Conservation (phyloP, 1,139 yeast species). For the Debaryomyces psychrophilus region DNA sequence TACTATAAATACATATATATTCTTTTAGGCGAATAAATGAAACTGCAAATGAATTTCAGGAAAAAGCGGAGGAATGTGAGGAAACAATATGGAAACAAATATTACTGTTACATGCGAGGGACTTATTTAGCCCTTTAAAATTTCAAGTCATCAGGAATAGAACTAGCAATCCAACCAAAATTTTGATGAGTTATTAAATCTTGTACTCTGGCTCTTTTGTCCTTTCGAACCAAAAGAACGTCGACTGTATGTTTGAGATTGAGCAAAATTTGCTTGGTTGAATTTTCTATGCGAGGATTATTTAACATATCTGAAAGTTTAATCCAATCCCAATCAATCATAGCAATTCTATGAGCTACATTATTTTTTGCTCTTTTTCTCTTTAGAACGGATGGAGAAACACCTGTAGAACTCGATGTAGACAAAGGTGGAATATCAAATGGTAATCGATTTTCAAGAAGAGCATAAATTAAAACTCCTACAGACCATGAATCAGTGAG, state of each 20-base stretch:
- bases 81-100: not conserved
- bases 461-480: slow-evolving; percentile 84
- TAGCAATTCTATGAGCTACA: slow-evolving; percentile 87
- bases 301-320: slow-evolving; percentile 25
- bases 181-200: slow-evolving; percentile 19
- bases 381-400: slow-evolving; percentile 50
- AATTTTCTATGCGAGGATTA: slow-evolving; percentile 19
- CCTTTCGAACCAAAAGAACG: slow-evolving; percentile 42
- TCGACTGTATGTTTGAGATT: slow-evolving; percentile 38
- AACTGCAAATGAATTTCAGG: not conserved
- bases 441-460: slow-evolving; percentile 84
- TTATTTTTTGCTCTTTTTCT: slow-evolving; percentile 58
- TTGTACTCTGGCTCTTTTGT: slow-evolving; percentile 27
- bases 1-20: not conserved
- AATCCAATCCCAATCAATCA: slow-evolving; percentile 91
- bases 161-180: slow-evolving; percentile 26
- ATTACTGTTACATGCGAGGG: not conserved
- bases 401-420: slow-evolving; percentile 28
- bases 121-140: not conserved
- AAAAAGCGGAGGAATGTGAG: not conserved
- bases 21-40: not conserved
- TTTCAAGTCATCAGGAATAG: slow-evolving; percentile 17
- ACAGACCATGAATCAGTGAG: slow-evolving; percentile 93
- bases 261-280: slow-evolving; percentile 27
- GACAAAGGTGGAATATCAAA: slow-evolving; percentile 69